phyloP scores from a whole-genome alignment of 441 rosid genomes.

The Capsella rubella region DNA sequence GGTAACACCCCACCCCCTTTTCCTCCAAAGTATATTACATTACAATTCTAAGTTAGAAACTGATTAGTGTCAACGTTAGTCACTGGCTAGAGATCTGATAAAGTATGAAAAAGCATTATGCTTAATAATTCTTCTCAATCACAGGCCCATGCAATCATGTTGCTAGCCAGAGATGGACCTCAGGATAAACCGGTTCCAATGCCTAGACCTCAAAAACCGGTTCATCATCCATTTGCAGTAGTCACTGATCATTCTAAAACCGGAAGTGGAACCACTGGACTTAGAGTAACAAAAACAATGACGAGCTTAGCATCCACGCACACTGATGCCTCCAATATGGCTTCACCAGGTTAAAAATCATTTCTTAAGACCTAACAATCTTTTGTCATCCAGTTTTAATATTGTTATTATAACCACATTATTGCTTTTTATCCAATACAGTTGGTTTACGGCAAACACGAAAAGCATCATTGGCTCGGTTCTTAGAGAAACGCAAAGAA shows the following conservation, averaged over 20 bases:
- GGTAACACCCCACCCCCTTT: constrained; percentile 34
- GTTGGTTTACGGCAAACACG: constrained; percentile 57
- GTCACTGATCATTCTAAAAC: constrained; percentile 1
- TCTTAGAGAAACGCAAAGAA: constrained; percentile 68
- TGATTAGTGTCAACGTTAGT: not conserved
- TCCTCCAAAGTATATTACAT: not conserved
- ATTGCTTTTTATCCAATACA: constrained; percentile 22
- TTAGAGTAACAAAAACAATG: not conserved
- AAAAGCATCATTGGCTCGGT: constrained; percentile 65
- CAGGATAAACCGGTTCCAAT: constrained; percentile 38
- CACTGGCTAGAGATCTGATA: not conserved
- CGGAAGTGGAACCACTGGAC: not conserved
- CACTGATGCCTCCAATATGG: not conserved
- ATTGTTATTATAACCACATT: not conserved
- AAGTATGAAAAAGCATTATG: not conserved
- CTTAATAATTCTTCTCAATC: too few species aligned
- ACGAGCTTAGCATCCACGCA: not conserved
- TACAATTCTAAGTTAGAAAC: not conserved
- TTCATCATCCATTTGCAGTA: constrained; percentile 36
- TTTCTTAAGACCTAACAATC: not conserved
- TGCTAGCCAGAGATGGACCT: constrained; percentile 53
- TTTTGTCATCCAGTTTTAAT: not conserved
- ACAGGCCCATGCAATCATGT: constrained; percentile 59
- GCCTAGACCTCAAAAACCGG: not conserved
- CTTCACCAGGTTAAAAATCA: constrained; percentile 26